Evolutionary conservation across 768 basidiomycete genomes (phyloP), one percentile per base, ranked within the genome.

Genomic region (Pleurotus salmoneostramineus): DNA sequence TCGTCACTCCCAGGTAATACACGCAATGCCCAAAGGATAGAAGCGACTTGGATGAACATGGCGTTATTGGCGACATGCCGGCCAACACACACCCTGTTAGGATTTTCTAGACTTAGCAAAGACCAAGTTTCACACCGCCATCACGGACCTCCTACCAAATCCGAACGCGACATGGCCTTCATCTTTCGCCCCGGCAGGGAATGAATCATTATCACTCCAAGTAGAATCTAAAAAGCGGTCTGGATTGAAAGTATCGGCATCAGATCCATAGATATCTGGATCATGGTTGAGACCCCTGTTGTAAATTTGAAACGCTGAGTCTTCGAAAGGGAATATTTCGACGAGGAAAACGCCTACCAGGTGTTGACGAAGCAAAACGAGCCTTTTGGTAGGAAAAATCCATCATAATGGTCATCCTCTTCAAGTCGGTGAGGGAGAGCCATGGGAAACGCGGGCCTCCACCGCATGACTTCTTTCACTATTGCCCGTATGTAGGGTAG

Each of bases 221-320:
- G 75, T 76, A 56, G 78, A 70, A 14, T 71, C 62, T 17, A 82
- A 64, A 68, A 76, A 82, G 6, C 82, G 75, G 32, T 74, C 77
- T 6, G 82, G 82, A 6, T 69, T 71, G 63, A 77, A 83, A n/a
- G 58, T 60, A 15, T 60, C 35, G 31, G 75, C 72, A 11, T 75
- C 63, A 7, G 73, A 71, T 45, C 44, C 44, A 56, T 74, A 75
- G 33, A 64, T 63, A 14, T 69, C 62, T 42, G 72, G 67, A 59
- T 74, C 64, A 43, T 71, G 68, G 6, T 68, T 64, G 62, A 77
- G 71, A 10, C 66, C 64, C 73, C 75, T 75, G 50, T 27, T 27
- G 21, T 27, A 27, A 27, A 27, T 27, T 27, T 27, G 14, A 14
- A 36, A 27, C 15, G 8, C 32, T 15, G 21, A 27, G 35, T 21